These are phyloP conservation scores for Tubosaeta brunneosetosa DNA, from an alignment of 768 basidiomycete genomes.

Conservation along the genomic window DNA sequence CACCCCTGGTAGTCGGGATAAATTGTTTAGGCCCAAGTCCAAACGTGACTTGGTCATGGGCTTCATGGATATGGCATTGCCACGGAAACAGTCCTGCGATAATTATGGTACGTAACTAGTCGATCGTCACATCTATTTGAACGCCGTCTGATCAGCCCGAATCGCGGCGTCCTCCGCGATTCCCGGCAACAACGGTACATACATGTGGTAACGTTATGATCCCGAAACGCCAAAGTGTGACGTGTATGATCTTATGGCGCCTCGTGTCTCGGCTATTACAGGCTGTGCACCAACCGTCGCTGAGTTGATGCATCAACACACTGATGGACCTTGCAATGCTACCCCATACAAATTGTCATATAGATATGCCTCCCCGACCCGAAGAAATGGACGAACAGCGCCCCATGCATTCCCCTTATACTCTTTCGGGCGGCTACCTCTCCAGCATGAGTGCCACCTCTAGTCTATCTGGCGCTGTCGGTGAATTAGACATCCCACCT, in stretches of 20 bases:
- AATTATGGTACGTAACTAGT: constrained; percentile 21
- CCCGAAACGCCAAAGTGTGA: constrained; percentile 27
- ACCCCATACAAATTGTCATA: constrained; percentile 25
- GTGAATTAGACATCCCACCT: constrained; percentile 42
- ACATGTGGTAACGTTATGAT: constrained; percentile 23
- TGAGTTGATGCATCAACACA: constrained; percentile 24
- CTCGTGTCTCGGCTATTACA: constrained; percentile 26
- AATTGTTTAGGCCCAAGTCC: background rate
- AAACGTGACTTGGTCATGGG: background rate
- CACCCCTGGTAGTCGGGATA: constrained; percentile 13
- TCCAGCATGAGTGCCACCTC: constrained; percentile 44
- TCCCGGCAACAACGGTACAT: constrained; percentile 16
- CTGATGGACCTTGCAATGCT: constrained; percentile 22
- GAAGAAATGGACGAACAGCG: constrained; percentile 38
- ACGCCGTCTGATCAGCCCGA: constrained; percentile 23
- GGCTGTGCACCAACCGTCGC: constrained; percentile 28
- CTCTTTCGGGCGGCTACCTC: constrained; percentile 33
- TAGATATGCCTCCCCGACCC: constrained; percentile 34
- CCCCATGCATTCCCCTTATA: constrained; percentile 27
- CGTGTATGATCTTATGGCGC: constrained; percentile 26
- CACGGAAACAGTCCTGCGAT: constrained; percentile 15
- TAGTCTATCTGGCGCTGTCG: constrained; percentile 60
- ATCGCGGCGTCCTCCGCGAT: constrained; percentile 24
- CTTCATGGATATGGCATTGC: constrained; percentile 1
- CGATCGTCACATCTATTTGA: constrained; percentile 19